phyloP scores from a whole-genome alignment of 208 protist genomes.

The Leishmania gerbilli region DNA sequence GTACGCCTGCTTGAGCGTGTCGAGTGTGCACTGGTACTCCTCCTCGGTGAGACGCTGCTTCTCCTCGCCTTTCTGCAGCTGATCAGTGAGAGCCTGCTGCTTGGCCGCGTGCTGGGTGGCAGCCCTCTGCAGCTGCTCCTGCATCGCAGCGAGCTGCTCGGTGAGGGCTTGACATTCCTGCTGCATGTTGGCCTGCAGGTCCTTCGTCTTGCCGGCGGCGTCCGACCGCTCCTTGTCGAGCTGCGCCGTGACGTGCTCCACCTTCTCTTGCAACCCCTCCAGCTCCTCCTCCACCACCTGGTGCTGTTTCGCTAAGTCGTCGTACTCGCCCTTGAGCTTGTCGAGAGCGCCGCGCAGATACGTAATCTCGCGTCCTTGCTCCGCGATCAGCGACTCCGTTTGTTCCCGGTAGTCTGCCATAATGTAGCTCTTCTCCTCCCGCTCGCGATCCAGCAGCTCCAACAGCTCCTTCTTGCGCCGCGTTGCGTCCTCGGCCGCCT shows the following conservation, averaged over 20 bases:
- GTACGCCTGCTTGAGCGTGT: constrained; percentile 55
- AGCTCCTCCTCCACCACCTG: constrained; percentile 37
- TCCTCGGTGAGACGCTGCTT: constrained; percentile 47
- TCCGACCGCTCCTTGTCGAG: constrained; percentile 53
- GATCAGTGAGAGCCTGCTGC: constrained; percentile 55
- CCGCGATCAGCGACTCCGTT: constrained; percentile 84
- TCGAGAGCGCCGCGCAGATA: constrained; percentile 57
- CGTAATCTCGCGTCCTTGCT: constrained; percentile 88
- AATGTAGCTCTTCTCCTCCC: constrained; percentile 84
- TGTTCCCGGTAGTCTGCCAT: constrained; percentile 90
- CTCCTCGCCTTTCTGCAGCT: constrained; percentile 53
- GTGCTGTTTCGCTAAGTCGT: constrained; percentile 44
- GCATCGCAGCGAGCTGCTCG: constrained; percentile 49
- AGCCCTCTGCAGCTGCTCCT: constrained; percentile 52
- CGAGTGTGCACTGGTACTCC: constrained; percentile 40
- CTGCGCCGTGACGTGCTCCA: constrained; percentile 42
- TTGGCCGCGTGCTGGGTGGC: constrained; percentile 34
- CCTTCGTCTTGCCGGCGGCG: constrained; percentile 38
- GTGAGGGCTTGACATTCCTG: constrained; percentile 40
- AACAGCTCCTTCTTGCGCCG: constrained; percentile 74
- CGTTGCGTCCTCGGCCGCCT: constrained; percentile 55
- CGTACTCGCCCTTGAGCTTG: constrained; percentile 50
- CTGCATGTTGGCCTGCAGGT: constrained; percentile 42
- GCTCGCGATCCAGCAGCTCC: constrained; percentile 75
- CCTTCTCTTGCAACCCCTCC: constrained; percentile 39